A percentile compares a stretch with the other conserved stretches of the same genome.
Evolutionary conservation across 2,329 filamentous ascomycete species (phyloP).

Genomic region (Diaporthe velutina): DNA sequence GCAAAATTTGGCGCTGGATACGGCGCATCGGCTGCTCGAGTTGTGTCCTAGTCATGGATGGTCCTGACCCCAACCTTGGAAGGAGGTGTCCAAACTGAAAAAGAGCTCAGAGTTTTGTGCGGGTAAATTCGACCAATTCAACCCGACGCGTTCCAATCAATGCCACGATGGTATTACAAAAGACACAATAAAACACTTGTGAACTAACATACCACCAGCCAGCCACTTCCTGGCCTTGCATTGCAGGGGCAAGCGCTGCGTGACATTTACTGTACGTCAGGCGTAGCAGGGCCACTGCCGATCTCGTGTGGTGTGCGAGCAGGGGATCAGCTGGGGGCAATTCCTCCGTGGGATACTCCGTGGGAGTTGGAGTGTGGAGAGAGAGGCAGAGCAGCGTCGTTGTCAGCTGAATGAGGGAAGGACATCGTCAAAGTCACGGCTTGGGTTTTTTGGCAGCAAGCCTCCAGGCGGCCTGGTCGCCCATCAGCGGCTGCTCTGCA

Average conservation of each 20-base stretch:
- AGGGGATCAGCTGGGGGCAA: neutral
- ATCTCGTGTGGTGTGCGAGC: neutral
- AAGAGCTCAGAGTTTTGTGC: slow-evolving; percentile 14
- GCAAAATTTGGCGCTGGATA: neutral
- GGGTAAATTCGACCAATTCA: slow-evolving; percentile 16
- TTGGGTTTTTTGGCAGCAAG: neutral
- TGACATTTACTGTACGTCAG: neutral
- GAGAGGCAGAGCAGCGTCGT: neutral
- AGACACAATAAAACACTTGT: neutral
- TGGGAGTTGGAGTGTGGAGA: neutral
- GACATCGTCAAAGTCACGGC: neutral
- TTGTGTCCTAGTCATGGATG: slow-evolving; percentile 19
- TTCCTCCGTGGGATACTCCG: neutral
- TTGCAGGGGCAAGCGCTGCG: neutral
- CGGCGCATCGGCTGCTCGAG: neutral
- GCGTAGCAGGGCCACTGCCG: neutral
- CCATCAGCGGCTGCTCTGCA: neutral
- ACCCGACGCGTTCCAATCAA: neutral
- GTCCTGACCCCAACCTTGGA: slow-evolving; percentile 1
- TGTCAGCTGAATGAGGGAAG: slow-evolving; percentile 2
- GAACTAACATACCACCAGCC: neutral
- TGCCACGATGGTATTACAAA: neutral
- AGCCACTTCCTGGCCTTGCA: neutral
- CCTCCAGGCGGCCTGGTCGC: neutral
- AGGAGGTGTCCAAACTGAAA: neutral